Base-by-base conservation (phyloP, 495 filamentous ascomycete species). In the Delitschia confertaspora region DNA sequence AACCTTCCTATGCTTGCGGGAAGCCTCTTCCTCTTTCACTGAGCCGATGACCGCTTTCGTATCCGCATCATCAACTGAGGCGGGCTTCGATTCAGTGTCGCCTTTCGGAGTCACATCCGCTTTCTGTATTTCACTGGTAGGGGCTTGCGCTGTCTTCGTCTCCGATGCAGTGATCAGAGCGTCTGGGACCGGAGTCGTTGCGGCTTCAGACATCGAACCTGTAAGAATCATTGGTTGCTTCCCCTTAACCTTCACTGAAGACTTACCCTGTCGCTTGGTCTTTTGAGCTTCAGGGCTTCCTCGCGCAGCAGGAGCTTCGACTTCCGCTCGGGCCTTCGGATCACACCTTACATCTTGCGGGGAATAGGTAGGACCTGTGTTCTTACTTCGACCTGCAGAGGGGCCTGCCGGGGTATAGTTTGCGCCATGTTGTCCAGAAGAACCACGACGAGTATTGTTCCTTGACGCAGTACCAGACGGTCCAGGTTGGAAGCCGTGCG, bases 291-390 rank as follows among this genome's bases (percentile, higher is more conserved):
- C 37, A 10, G 43, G 49, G 35, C 45, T 48, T 21, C 38, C 33
- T 10, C 11, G 6, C 14, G 31, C 8, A 19, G 5, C 10, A 18
- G 11, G 7, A 6, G 18, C 6, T 31, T 33, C 10, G 8, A 32
- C 13, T 14, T 21, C 21, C 13, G 10, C 3, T 17, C 18, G 17
- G 25, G 5, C 2, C 10, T n/a, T 37, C 22, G 42, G 29, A 20
- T 21, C 35, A 35, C 51, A 49, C 24, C 51, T 38, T 13, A 40
- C 51, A 31, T 49, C 51, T 23, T 54, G 51, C 22, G 51, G 51
- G 40, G 51, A 54, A 35, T 54, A 54, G 8, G 33, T 38, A 16
- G 45, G 42, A 11, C 19, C 23, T 6, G 21, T 6, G 13, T 7
- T 16, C 3, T 17, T n/a, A 8, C 13, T 30, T 30, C 26, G 26